Evolutionary conservation across 352 stramenopile genomes (phyloP), one percentile per base, ranked within the genome.

Genomic region (Phytophthora rubi): DNA sequence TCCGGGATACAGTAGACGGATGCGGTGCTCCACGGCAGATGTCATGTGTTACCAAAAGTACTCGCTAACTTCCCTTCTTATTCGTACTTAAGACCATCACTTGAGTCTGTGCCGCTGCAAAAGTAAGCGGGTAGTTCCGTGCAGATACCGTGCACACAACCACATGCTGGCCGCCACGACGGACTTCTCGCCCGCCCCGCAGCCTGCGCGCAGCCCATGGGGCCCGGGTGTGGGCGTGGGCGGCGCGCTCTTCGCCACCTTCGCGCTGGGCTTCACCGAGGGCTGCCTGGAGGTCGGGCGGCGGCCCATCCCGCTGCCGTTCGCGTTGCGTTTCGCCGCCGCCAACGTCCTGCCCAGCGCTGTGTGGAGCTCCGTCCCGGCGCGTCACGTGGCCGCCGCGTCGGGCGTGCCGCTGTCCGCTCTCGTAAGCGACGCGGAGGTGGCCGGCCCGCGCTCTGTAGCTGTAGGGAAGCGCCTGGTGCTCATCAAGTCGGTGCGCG

Each of bases 301-400:
- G 2, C 78, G 80, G 1, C 88, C 88, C 5, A 86, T 95, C 45
- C 88, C 88, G 12, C 63, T 95, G 59, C 82, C 77, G 2, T 92
- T 93, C 47, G 88, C 88, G 12, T 52, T 86, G 6, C 59, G 52
- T 32, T 93, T 85, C 45, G 88, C 88, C 16, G 49, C 77, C n/a
- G 70, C 62, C 23, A 95, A 93, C 56, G 49, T 90, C 0, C 8
- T 91, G 32, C 84, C 84, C 6, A 93, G 85, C 58, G 70, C 76
- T 26, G 84, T 93, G 23, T 95, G 86, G 86, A 73, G 61, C 48
- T 86, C 76, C 23, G 58, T 86, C 28, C 58, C 83, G 0, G 71
- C 79, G 5, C 71, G 74, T n/a, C 60, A 81, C 54, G 74, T 91
- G n/a, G 85, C 85, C 1, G 61, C 68, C 6, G 79, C 71, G 4